Evolutionary conservation across 2,329 filamentous ascomycete species (phyloP), one percentile per base, ranked within the genome.

Genomic region (Escovopsis sp.): DNA sequence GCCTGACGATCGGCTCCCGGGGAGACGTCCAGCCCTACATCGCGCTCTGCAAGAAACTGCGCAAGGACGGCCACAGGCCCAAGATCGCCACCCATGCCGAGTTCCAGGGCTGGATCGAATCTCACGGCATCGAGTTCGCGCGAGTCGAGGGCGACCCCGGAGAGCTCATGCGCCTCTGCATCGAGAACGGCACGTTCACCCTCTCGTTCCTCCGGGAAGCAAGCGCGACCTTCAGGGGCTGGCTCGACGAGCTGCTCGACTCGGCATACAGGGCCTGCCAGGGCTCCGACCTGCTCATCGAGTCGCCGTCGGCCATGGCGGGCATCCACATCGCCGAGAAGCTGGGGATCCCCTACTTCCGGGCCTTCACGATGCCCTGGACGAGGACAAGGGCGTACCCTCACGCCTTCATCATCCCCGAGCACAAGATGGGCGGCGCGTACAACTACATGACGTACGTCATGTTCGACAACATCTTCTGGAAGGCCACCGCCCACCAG

Each of bases 351-450:
- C 91, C 91, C 0, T 98, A 98, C 60, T 96, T 96, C 66, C 79
- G 91, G 43, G 89, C 88, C 0, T 98, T 98, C 57, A 94, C 87
- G 14, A 98, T 98, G 91, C 91, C 91, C 0, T 98, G 91, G 91
- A 94, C 91, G 1, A 79, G 88, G 39, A 98, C 91, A 13, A 74
- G 91, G 41, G 87, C 89, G 1, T 98, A 98, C 53, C 91, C 91
- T 2, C 91, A 98, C 60, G 91, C 91, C 1, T 98, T 98, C 61
- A 82, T 89, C 24, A 88, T 93, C 47, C 84, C 87, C 2, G 84
- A 93, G 47, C 79, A 84, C 60, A 95, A 94, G 64, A 86, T 94
- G 78, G 91, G 91, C 42, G 91, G 91, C 20, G 81, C 81, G 0
- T 96, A 94, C 67, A 98, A 98, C 57, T 87, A 88, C 57, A 79